phyloP scores from a whole-genome alignment of 2,329 filamentous ascomycete genomes.

The Ophiostoma sp. region DNA sequence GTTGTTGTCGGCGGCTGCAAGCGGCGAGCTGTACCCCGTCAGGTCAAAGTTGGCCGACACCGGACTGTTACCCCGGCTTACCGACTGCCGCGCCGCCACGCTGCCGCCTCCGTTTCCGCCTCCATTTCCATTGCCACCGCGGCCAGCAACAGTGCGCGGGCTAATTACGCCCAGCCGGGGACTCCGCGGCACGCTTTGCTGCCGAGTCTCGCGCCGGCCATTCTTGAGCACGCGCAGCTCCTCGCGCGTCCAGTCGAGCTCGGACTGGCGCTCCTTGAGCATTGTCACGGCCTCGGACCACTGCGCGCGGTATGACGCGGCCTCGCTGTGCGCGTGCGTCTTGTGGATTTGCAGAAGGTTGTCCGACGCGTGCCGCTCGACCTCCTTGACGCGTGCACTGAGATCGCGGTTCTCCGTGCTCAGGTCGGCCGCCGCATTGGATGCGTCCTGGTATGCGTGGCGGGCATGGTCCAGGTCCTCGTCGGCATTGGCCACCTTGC shows the following conservation, averaged over 20 bases:
- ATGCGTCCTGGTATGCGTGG: slow-evolving; percentile 55
- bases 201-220: slow-evolving; percentile 51
- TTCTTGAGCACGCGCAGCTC: slow-evolving; percentile 47
- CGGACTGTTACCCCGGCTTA: slow-evolving; percentile 49
- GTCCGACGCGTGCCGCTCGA: slow-evolving; percentile 40
- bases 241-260: slow-evolving; percentile 45
- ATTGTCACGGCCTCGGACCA: slow-evolving; percentile 41
- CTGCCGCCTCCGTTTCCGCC: slow-evolving; percentile 8
- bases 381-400: slow-evolving; percentile 38
- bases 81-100: slow-evolving; percentile 17
- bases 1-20: neutral
- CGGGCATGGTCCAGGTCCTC: slow-evolving; percentile 54
- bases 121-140: slow-evolving; percentile 31
- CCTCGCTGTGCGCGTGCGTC: slow-evolving; percentile 39
- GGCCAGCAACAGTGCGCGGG: slow-evolving; percentile 36
- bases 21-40: slow-evolving; percentile 29
- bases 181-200: slow-evolving; percentile 53
- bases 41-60: slow-evolving; percentile 33
- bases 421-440: slow-evolving; percentile 43
- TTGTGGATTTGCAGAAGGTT: slow-evolving; percentile 46
- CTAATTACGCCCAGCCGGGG: slow-evolving; percentile 52
- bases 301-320: slow-evolving; percentile 36
- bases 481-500: slow-evolving; percentile 36
- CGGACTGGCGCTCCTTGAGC: slow-evolving; percentile 47
- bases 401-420: slow-evolving; percentile 45